phyloP scores from a whole-genome alignment of 805 yeast genomes.

The Kazachstania bromeliacearum region DNA sequence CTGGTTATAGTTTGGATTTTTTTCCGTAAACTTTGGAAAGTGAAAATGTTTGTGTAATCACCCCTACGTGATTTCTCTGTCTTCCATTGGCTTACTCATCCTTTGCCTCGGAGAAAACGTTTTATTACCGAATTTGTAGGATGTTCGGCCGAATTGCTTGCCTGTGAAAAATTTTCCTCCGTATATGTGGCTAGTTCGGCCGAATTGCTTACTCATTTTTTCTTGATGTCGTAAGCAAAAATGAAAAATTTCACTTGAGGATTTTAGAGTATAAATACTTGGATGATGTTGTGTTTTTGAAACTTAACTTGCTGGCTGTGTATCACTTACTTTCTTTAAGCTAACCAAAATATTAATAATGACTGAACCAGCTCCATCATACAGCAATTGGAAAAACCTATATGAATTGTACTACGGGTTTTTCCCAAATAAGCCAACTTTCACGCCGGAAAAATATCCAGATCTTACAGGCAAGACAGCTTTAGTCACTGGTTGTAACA shows the following conservation, averaged over 20 bases:
- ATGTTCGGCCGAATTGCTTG: not conserved
- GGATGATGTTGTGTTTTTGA: not conserved
- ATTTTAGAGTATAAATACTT: not conserved
- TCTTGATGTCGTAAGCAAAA: not conserved
- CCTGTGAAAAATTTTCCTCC: not conserved
- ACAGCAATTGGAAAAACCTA: conserved; percentile 7
- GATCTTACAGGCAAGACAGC: conserved; percentile 32
- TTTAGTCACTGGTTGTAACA: conserved; percentile 33
- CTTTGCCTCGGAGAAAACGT: no score
- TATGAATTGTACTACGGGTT: conserved; percentile 18
- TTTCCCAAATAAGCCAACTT: conserved; percentile 23
- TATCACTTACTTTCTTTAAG: no score
- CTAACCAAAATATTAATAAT: conserved; percentile 5
- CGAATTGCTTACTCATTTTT: not conserved
- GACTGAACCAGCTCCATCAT: conserved; percentile 22
- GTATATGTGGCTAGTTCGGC: no score
- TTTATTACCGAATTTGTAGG: no score
- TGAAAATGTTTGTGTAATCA: no score
- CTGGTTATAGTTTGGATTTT: no score
- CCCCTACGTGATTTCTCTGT: no score
- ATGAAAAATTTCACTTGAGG: not conserved
- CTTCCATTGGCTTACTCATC: no score
- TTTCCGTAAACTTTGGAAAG: no score
- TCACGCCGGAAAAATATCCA: conserved; percentile 29
- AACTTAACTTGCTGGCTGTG: not conserved